Evolutionary conservation across 352 stramenopile species (phyloP), one percentile per base, ranked within the genome.

Genomic region (Globisporangium spiculum): DNA sequence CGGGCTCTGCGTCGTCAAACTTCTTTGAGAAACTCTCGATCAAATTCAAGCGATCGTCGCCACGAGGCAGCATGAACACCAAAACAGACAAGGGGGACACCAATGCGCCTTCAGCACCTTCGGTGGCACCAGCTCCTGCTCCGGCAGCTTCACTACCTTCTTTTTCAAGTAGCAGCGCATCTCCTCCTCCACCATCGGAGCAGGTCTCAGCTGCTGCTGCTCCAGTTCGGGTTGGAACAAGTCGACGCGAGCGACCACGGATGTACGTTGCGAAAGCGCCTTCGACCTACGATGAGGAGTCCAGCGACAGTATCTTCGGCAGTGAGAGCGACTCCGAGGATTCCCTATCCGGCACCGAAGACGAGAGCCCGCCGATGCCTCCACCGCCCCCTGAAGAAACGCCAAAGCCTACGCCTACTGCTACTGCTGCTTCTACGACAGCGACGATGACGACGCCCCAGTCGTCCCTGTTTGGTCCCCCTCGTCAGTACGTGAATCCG

Each of bases 21-120:
- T 94, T 94, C 69, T 94, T 94, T 62, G 87, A 87, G 53, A 94
- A 94, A 59, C 76, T 94, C 32, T 93, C 83, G 24, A 90, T 88
- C 57, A 81, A 86, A 71, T 94, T 94, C 70, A 94, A 91, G 66
- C 78, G 86, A 22, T 90, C 85, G 27, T 92, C 86, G 52, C 80
- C 83, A 20, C 75, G 75, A 20, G 81, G 72, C 50, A 67, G 48
- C 50, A 30, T 32, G 34, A 67, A 16, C 32, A 67, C 44, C 12
- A 68, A 64, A 18, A 48, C 66, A 3, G 75, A 76, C 57, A 22
- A 38, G 34, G 72, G 82, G 14, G 70, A 80, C 5, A 67, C 66
- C 34, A 72, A 7, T 32, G 22, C 16, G 54, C 52, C 27, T 4
- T 53, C 70, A 44, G 50, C 63, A 36, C 24, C 66, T 2, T 36